Percentiles rank a stretch among this genome's conserved stretches.
Conservation (phyloP, 2,329 filamentous ascomycete genomes). For the Penicillium sp. region DNA sequence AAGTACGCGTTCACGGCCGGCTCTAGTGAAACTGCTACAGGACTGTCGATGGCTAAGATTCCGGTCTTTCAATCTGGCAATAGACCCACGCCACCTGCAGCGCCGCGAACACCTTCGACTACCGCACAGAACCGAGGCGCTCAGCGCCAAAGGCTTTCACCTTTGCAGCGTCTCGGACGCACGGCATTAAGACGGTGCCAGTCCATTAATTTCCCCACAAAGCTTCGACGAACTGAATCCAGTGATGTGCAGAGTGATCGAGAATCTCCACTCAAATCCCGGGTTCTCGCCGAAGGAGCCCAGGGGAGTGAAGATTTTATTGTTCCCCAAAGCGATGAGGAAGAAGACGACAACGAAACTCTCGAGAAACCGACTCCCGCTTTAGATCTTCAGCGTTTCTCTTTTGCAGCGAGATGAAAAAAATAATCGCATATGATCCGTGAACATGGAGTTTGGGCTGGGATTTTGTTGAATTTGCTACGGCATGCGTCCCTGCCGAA, state of each 20-base stretch:
- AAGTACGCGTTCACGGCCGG: slow-evolving; percentile 30
- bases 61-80: slow-evolving; percentile 9
- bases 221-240: slow-evolving; percentile 9
- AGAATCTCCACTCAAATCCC: neutral
- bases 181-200: slow-evolving; percentile 34
- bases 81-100: slow-evolving; percentile 1
- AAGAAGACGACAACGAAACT: slow-evolving; percentile 19
- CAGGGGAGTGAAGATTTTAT: slow-evolving; percentile 50
- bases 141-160: slow-evolving; percentile 28
- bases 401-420: slow-evolving; percentile 25
- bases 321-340: slow-evolving; percentile 46
- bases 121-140: slow-evolving; percentile 7
- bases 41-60: slow-evolving; percentile 6
- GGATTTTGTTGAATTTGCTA: slow-evolving; percentile 1
- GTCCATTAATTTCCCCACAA: slow-evolving; percentile 28
- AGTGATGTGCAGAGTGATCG: slow-evolving; percentile 4
- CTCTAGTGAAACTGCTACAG: neutral
- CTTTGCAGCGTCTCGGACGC: slow-evolving; percentile 39
- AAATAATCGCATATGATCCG: neutral
- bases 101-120: slow-evolving; percentile 9
- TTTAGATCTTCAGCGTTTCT: slow-evolving; percentile 35
- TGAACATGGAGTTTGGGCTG: slow-evolving; percentile 12
- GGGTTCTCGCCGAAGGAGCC: slow-evolving; percentile 9
- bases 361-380: slow-evolving; percentile 10
- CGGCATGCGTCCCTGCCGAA: too few species aligned